These are phyloP conservation scores for Pythium dissotocum DNA, from an alignment of 352 stramenopile genomes.

Conservation along the genomic window DNA sequence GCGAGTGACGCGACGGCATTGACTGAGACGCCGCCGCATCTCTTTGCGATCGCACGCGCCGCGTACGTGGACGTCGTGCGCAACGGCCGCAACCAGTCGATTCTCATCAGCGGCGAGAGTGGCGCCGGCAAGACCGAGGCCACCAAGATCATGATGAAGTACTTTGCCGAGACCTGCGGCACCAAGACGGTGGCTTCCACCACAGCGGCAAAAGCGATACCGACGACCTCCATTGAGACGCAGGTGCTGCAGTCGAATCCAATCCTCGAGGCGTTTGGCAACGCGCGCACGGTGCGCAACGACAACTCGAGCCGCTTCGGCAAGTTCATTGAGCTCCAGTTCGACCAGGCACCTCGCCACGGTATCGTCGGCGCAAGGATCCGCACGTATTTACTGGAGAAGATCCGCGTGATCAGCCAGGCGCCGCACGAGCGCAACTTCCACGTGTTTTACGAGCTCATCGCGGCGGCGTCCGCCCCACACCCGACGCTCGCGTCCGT, in stretches of 20 bases:
- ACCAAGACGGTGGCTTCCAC: slow-evolving; percentile 1
- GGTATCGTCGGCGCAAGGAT: slow-evolving; percentile 76
- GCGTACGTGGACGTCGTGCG: slow-evolving; percentile 74
- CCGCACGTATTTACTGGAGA: slow-evolving; percentile 94
- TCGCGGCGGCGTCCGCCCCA: slow-evolving; percentile 34
- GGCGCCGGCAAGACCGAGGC: slow-evolving; percentile 89
- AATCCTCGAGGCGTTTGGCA: slow-evolving; percentile 90
- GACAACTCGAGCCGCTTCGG: slow-evolving; percentile 90
- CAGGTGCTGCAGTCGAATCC: slow-evolving; percentile 91
- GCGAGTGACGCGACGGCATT: slow-evolving; percentile 9
- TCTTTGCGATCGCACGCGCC: slow-evolving; percentile 73
- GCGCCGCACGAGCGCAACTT: slow-evolving; percentile 79
- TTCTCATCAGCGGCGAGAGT: slow-evolving; percentile 87
- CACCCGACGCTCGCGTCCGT: background rate
- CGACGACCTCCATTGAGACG: slow-evolving; percentile 56
- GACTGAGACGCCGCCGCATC: slow-evolving; percentile 44
- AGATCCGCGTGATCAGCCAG: slow-evolving; percentile 89
- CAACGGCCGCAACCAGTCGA: slow-evolving; percentile 73
- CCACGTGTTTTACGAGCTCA: slow-evolving; percentile 88
- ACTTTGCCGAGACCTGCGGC: slow-evolving; percentile 76
- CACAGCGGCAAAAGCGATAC: background rate
- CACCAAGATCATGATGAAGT: slow-evolving; percentile 91
- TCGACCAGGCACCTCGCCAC: slow-evolving; percentile 38
- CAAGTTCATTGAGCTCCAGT: slow-evolving; percentile 91
- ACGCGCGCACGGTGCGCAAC: slow-evolving; percentile 85